These are phyloP conservation scores for Picochlorum sp. DNA, from an alignment of 139 green algal genomes.

Conservation along the genomic window DNA sequence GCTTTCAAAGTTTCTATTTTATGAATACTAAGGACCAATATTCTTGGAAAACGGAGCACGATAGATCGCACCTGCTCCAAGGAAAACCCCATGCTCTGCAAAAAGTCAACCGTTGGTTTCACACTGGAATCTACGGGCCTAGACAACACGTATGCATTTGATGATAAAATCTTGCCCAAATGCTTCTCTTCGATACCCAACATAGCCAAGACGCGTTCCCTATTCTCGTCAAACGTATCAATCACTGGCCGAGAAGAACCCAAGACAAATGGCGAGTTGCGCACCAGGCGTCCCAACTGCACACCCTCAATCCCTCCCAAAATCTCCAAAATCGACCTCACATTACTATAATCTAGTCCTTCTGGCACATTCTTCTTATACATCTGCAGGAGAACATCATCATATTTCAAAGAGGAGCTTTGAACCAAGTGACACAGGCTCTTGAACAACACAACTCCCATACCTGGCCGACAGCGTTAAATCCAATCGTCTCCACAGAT, in stretches of 20 bases:
- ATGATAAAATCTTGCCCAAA: slow-evolving; percentile 9
- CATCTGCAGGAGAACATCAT: not conserved
- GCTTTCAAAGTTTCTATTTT: not conserved
- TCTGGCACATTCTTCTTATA: not conserved
- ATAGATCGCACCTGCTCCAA: not conserved
- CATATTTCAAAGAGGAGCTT: not conserved
- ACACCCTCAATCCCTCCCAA: not conserved
- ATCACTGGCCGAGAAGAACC: not conserved
- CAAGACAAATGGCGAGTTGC: slow-evolving; percentile 6
- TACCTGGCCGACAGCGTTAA: not conserved
- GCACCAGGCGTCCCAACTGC: not conserved
- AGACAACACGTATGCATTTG: slow-evolving; percentile 5
- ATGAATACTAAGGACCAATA: not conserved
- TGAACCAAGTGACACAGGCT: not conserved
- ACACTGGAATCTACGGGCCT: not conserved
- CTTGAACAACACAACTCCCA: not conserved
- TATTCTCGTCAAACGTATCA: not conserved
- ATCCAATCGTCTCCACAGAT: not conserved
- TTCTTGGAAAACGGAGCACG: not conserved
- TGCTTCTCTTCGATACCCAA: not conserved
- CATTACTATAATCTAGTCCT: not conserved
- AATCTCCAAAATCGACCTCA: not conserved
- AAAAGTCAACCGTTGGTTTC: not conserved
- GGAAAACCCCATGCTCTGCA: not conserved
- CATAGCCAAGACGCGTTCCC: not conserved